Conservation (phyloP, 2,329 filamentous ascomycete species). For the Orbilia oligospora region DNA sequence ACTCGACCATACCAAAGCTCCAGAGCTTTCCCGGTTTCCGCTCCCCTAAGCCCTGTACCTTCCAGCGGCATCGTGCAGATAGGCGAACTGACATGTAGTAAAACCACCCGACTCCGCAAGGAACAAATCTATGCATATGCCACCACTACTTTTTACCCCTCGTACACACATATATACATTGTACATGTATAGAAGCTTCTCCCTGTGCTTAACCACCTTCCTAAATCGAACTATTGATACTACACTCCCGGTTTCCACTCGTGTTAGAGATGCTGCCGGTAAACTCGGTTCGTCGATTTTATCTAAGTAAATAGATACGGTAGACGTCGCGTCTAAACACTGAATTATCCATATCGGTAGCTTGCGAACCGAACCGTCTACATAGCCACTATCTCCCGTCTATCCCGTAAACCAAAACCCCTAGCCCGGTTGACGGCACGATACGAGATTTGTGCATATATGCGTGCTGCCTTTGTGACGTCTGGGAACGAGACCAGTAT, state of each 20-base stretch:
- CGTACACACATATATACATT: background rate
- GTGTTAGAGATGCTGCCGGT: background rate
- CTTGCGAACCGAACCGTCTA: background rate
- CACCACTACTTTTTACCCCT: no score
- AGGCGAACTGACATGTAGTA: conserved; percentile 13
- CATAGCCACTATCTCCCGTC: background rate
- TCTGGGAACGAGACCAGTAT: no score
- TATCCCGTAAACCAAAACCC: background rate
- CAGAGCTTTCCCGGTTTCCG: background rate
- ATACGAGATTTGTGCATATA: background rate
- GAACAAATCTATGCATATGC: conserved; percentile 22
- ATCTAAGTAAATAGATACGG: no score
- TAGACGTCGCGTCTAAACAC: background rate
- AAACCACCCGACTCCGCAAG: conserved; percentile 10
- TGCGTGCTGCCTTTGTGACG: no score
- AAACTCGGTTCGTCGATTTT: background rate
- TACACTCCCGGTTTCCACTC: background rate
- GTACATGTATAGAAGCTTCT: background rate
- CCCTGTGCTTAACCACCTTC: background rate
- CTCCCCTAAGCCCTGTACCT: background rate
- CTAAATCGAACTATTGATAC: background rate
- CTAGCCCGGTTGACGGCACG: background rate
- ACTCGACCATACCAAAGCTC: background rate
- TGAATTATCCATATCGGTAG: background rate
- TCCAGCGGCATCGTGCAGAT: conserved; percentile 19